Base-by-base conservation (phyloP, 2,329 filamentous ascomycete genomes). In the Thermochaetoides dissita region DNA sequence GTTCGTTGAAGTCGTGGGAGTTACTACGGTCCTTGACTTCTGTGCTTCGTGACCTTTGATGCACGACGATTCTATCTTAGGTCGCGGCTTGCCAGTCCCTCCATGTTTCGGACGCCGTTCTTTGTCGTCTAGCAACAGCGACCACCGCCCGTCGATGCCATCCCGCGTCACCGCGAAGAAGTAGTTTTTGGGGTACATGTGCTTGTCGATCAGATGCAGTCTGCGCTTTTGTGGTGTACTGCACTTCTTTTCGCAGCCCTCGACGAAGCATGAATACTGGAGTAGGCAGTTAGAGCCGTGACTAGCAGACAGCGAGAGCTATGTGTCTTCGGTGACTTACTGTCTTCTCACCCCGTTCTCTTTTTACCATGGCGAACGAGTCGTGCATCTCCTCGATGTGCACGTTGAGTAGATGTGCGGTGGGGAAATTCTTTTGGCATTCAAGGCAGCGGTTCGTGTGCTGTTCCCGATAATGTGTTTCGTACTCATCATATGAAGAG, bases 311-410 rank as follows among this genome's bases (percentile, higher is more conserved):
- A 8, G n/a, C 7, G n/a, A n/a, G 17, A n/a, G 24, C 6, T n/a
- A 29, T 8, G 6, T 29, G 7, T 30, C 24, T 11, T 24, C 24
- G 33, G 24, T 28, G 12, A 66, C 76, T 60, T 65, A 89, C 84
- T 32, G 83, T 95, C 55, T 86, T 88, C 57, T 94, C 87, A 36
- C 88, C 91, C 52, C 77, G 75, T 40, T 86, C 86, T 51, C 79
- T 75, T 55, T 70, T 76, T 8, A 84, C 73, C 39, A 76, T 78
- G 34, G 75, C 69, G 46, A 96, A 71, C 7, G 86, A 76, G 62
- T 98, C 87, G 61, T 96, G 91, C 51, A 81, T 84, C 61, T 96
- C 91, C 51, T 88, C 79, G 50, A 94, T 88, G 57, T 98, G 91
- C 37, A 96, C 62, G 43, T 72, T 69, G 39, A 98, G 69, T 42